A percentile compares a stretch with the other conserved stretches of the same genome.
phyloP scores from a whole-genome alignment of 2,329 filamentous ascomycete genomes.

The Alternaria panax region DNA sequence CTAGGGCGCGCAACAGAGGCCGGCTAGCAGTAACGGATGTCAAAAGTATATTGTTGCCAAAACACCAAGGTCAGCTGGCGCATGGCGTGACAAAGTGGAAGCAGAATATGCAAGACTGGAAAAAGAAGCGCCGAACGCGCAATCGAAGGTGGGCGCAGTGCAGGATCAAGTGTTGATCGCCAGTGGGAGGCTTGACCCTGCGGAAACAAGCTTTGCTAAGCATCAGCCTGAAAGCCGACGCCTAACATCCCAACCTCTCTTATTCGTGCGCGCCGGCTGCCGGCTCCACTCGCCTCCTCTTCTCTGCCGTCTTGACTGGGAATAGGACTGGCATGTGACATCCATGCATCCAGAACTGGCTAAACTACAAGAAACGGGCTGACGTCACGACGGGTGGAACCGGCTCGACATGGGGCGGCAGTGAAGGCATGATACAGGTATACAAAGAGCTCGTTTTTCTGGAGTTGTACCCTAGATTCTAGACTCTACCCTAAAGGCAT shows the following conservation, averaged over 20 bases:
- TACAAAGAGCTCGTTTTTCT: too few species aligned
- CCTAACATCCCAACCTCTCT: neutral
- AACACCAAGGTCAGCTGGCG: neutral
- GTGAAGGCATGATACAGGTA: neutral
- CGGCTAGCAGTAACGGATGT: neutral
- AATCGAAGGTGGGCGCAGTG: slow-evolving; percentile 22
- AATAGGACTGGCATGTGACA: slow-evolving; percentile 6
- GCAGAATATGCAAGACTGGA: neutral
- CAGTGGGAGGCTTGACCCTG: slow-evolving; percentile 8
- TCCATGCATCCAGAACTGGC: slow-evolving; percentile 2
- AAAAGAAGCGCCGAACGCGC: slow-evolving; percentile 9
- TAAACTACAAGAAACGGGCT: neutral
- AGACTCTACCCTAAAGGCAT: too few species aligned
- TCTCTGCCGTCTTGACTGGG: neutral
- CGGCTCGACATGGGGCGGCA: neutral
- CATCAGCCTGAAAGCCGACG: slow-evolving; percentile 7
- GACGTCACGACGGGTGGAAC: slow-evolving; percentile 10
- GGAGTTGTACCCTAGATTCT: too few species aligned
- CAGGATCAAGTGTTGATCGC: slow-evolving; percentile 13
- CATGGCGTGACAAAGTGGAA: neutral
- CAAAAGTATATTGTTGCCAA: neutral
- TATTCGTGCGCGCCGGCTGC: slow-evolving; percentile 2
- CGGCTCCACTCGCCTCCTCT: slow-evolving; percentile 6
- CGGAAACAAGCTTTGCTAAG: slow-evolving; percentile 32
- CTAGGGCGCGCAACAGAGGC: neutral